A percentile compares a stretch with the other conserved stretches of the same genome.
Evolutionary conservation across 2,329 filamentous ascomycete species (phyloP).

Genomic region (Aspergillus carbonarius): DNA sequence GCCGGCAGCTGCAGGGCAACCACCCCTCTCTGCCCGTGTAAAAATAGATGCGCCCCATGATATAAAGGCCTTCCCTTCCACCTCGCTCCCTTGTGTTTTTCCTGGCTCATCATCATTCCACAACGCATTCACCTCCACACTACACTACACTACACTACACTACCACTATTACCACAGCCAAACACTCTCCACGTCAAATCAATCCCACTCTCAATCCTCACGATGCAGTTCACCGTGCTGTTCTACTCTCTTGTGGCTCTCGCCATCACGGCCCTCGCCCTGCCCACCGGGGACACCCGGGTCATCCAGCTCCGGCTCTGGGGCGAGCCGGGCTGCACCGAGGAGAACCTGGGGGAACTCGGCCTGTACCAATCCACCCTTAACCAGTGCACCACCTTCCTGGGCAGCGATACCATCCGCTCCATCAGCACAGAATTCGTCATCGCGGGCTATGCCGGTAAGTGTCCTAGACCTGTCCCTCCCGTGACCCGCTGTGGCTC

Average conservation of each 20-base stretch:
- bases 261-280: constrained; percentile 9
- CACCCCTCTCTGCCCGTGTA: background rate
- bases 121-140: background rate
- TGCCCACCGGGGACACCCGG: constrained; percentile 11
- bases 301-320: constrained; percentile 19
- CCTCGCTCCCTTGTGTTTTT: background rate
- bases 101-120: too few species aligned
- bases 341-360: constrained; percentile 17
- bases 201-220: background rate
- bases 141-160: too few species aligned
- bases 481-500: too few species aligned
- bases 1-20: background rate
- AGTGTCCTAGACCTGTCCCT: background rate
- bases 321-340: constrained; percentile 16
- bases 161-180: background rate
- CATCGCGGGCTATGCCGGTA: background rate
- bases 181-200: too few species aligned
- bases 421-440: constrained; percentile 18
- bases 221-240: constrained; percentile 5
- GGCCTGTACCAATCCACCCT: constrained; percentile 17
- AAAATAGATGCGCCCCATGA: background rate
- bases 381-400: constrained; percentile 15
- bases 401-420: background rate
- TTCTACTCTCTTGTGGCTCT: constrained; percentile 9
- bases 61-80: background rate